Evolutionary conservation across 306 rosid species (phyloP).

Genomic region (Malus orientalis): DNA sequence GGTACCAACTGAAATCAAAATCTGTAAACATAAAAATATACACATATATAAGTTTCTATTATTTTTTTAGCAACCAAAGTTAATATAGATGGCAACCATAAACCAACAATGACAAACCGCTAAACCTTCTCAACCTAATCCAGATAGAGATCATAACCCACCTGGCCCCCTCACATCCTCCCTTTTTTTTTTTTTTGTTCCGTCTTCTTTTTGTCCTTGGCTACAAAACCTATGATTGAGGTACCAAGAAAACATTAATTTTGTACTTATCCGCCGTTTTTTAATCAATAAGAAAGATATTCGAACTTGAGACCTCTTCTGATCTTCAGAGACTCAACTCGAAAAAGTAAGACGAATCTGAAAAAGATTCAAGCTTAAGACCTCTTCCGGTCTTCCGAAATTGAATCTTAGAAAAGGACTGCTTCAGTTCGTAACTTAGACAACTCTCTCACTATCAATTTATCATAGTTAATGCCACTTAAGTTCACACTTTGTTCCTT

Average conservation of each 20-base stretch:
- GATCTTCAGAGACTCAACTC: no score
- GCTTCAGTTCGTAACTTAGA: no score
- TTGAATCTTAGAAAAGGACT: no score
- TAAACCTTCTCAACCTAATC: conserved; percentile 1
- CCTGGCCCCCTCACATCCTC: background rate
- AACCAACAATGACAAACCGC: conserved; percentile 11
- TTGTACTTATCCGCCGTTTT: background rate
- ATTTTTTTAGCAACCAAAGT: no score
- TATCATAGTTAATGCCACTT: background rate
- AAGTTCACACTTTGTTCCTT: background rate
- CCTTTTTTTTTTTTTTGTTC: background rate
- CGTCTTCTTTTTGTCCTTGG: background rate
- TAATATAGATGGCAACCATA: background rate
- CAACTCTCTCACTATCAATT: background rate
- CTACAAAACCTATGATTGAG: background rate
- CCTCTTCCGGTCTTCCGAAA: no score
- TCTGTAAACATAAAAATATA: no score
- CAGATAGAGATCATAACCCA: background rate
- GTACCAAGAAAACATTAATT: background rate
- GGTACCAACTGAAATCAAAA: background rate
- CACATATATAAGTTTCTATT: no score
- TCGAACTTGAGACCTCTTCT: no score
- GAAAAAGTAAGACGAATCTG: no score
- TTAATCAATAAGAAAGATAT: background rate
- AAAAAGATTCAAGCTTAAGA: no score